Evolutionary conservation across 73 alveolate genomes (phyloP).

Genomic region (Tetrahymena thermophila): DNA sequence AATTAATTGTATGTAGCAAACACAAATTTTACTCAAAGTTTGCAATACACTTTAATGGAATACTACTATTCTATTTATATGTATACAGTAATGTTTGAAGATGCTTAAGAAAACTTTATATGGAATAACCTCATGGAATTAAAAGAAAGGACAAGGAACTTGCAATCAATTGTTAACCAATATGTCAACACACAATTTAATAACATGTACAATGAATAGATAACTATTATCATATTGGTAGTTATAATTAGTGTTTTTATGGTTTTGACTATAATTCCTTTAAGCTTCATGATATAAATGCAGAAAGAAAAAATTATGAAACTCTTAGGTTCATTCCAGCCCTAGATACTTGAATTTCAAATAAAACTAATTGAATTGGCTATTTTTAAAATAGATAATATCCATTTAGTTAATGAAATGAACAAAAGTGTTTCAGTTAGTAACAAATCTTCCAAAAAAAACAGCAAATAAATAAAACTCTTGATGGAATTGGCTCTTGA

Average conservation of each 20-base stretch:
- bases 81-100: background rate
- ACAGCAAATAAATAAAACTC: background rate
- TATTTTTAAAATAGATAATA: background rate
- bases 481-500: background rate
- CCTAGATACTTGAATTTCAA: background rate
- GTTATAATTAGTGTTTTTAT: background rate
- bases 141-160: background rate
- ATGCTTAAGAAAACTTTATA: background rate
- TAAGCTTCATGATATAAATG: background rate
- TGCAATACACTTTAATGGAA: background rate
- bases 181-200: background rate
- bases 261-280: background rate
- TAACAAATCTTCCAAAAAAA: background rate
- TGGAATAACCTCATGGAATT: background rate
- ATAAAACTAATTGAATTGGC: background rate
- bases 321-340: background rate
- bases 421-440: background rate
- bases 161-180: background rate
- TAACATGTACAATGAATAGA: background rate
- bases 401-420: background rate
- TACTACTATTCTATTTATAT: background rate
- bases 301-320: background rate
- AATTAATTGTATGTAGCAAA: background rate
- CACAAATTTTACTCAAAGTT: background rate
- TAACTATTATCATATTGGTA: background rate